phyloP scores from a whole-genome alignment of 139 green algal genomes.

The Chlorella sorokiniana region DNA sequence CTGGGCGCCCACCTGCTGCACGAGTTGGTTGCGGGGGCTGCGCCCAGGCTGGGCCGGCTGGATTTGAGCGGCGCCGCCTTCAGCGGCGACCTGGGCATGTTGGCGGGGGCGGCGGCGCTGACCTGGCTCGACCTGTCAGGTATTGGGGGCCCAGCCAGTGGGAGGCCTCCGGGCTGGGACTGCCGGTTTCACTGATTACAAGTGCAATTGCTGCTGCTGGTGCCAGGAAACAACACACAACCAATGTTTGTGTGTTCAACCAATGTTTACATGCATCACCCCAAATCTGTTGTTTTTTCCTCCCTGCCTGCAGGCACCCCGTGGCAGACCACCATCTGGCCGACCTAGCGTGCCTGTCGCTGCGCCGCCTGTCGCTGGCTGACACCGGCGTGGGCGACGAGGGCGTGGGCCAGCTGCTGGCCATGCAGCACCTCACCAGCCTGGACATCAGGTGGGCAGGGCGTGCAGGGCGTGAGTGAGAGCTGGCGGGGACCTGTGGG shows the following conservation, averaged over 20 bases:
- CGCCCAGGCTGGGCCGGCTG: neutral
- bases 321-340: neutral
- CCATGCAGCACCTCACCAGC: neutral
- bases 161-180: too few species aligned
- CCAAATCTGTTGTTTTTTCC: neutral
- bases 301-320: neutral
- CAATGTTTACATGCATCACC: neutral
- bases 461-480: too few species aligned
- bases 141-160: neutral
- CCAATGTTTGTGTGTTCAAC: neutral
- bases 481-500: neutral
- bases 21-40: neutral
- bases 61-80: neutral
- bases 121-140: constrained; percentile 22
- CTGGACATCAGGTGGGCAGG: constrained; percentile 23
- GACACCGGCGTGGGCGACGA: neutral
- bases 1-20: constrained; percentile 8
- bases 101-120: neutral
- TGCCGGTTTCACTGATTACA: too few species aligned
- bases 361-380: constrained; percentile 7
- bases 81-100: neutral
- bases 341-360: neutral
- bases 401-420: constrained; percentile 10
- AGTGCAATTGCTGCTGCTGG: neutral
- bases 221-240: neutral